Percentiles rank a stretch among this genome's conserved stretches.
These are phyloP conservation scores for Lentinula novae-zelandiae DNA, from an alignment of 1,284 basidiomycete species.

Conservation along the genomic window DNA sequence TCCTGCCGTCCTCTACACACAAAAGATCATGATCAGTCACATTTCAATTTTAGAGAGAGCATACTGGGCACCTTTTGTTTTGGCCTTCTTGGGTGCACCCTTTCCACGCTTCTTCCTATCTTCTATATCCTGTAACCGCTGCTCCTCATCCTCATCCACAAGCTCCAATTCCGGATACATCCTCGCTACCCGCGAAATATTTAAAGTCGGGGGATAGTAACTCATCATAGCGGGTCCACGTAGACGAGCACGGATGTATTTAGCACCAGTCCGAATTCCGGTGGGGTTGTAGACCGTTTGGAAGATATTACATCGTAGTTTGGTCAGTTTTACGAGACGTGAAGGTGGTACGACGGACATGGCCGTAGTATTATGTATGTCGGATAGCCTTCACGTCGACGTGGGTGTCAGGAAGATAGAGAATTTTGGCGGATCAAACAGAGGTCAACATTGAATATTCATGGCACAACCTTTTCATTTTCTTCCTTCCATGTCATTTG, in stretches of 20 bases:
- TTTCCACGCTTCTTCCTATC: slow-evolving; percentile 72
- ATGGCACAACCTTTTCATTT: neutral
- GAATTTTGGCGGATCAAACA: neutral
- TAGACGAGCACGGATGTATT: slow-evolving; percentile 75
- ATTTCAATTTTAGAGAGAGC: neutral
- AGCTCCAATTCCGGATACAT: slow-evolving; percentile 55
- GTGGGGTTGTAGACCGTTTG: slow-evolving; percentile 83
- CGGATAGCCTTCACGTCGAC: neutral
- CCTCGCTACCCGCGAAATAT: slow-evolving; percentile 47
- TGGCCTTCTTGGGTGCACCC: slow-evolving; percentile 76
- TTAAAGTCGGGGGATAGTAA: slow-evolving; percentile 67
- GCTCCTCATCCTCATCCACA: slow-evolving; percentile 59
- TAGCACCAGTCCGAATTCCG: slow-evolving; percentile 75
- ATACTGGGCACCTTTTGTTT: slow-evolving; percentile 46
- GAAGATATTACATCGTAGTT: slow-evolving; percentile 70
- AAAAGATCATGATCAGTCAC: neutral
- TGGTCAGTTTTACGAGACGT: slow-evolving; percentile 49
- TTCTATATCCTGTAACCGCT: slow-evolving; percentile 63
- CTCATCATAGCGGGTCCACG: slow-evolving; percentile 74
- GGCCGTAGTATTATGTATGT: neutral
- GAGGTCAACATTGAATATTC: neutral
- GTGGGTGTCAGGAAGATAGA: neutral
- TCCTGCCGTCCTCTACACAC: slow-evolving; percentile 11
- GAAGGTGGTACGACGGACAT: slow-evolving; percentile 36
- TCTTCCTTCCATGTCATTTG: slow-evolving; percentile 2